Conservation (phyloP, 495 filamentous ascomycete genomes). For the Penicillium coffeae region DNA sequence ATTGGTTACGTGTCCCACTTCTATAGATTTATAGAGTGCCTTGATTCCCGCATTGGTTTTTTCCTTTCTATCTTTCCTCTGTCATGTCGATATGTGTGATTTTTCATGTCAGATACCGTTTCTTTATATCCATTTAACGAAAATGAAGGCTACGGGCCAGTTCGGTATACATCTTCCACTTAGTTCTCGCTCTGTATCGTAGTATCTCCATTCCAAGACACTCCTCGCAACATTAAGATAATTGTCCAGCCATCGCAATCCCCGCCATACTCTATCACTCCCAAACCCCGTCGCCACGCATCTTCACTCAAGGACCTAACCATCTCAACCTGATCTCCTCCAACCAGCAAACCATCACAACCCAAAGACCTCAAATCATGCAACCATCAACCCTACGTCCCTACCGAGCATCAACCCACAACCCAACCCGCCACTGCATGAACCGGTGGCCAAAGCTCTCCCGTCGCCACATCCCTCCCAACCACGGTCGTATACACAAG, state of each 20-base stretch:
- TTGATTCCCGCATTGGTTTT: slow-evolving; percentile 14
- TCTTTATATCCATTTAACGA: not conserved
- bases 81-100: not conserved
- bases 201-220: too few relatives aligned
- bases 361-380: too few relatives aligned
- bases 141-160: not conserved
- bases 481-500: not conserved
- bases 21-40: slow-evolving; percentile 15
- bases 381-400: too few relatives aligned
- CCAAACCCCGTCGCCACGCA: too few relatives aligned
- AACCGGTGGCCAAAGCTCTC: not conserved
- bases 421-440: not conserved
- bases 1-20: slow-evolving; percentile 4
- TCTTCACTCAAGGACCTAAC: too few relatives aligned
- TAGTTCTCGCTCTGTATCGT: not conserved
- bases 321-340: too few relatives aligned
- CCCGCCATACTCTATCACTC: too few relatives aligned
- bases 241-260: too few relatives aligned
- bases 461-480: not conserved
- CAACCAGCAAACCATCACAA: too few relatives aligned
- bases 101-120: not conserved
- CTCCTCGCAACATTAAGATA: too few relatives aligned
- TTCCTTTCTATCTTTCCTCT: slow-evolving; percentile 1
- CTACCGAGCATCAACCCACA: too few relatives aligned
- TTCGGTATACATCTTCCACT: not conserved